Base-by-base conservation (phyloP, 768 basidiomycete species). In the Kwoniella sp. region DNA sequence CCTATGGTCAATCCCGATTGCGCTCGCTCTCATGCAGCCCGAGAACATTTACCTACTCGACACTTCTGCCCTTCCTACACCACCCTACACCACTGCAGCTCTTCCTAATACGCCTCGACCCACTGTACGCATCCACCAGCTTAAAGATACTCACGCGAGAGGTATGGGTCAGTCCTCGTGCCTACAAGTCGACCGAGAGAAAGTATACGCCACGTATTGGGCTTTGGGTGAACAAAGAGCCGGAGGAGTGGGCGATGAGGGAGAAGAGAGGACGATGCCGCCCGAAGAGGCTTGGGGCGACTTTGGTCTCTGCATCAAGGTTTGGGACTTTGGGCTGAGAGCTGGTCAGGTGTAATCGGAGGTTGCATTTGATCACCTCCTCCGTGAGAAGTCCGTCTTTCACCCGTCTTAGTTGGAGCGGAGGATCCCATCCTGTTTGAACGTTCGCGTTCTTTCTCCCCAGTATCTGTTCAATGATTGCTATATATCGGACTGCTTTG, bases 261-360 rank as follows among this genome's bases (percentile, higher is more conserved):
- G 31, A 23, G 63, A 53, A 7, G 47, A 45, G 34, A 69, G 51
- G 47, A 30, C 45, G 15, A 29, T 58, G 51, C 68, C 61, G 11
- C 55, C 68, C 53, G 15, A 41, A 31, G 63, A 61, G 29, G 50
- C 60, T 38, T 54, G 51, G 17, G 37, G 48, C 8, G 63, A 59
- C 29, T 60, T 66, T 51, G 67, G 67, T 7, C 41, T 65, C 2
- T 68, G 67, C 58, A 61, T 72, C 1, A 66, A 66, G 41, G 65
- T 58, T 12, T 72, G 71, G 71, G 62, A 69, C 45, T 72, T 72
- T 20, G 57, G 54, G 3, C n/a, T 58, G 53, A 41, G 58, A 34
- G 11, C 28, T 54, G 47, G 37, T 3, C 20, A 50, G 28, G 45
- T 31, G 26, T 45, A 17, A 45, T 37, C 26, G 15, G 8, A 54